A percentile compares a stretch with the other conserved stretches of the same genome.
phyloP scores from a whole-genome alignment of 2,329 filamentous ascomycete species.

The Fonsecaea pugnacius region DNA sequence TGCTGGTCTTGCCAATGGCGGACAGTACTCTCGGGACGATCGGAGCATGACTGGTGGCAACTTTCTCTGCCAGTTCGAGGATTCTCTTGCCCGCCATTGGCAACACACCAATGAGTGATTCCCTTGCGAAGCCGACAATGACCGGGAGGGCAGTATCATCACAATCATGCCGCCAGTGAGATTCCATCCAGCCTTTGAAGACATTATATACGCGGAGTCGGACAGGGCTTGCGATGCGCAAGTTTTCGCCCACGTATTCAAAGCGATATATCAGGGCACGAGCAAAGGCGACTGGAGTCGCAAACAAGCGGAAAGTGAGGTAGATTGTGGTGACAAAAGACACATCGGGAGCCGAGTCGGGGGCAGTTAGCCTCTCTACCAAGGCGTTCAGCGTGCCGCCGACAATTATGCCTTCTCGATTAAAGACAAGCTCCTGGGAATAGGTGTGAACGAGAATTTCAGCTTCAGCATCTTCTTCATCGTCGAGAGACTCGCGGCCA shows the following conservation, averaged over 20 bases:
- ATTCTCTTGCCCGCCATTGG: slow-evolving; percentile 81
- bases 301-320: slow-evolving; percentile 92
- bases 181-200: slow-evolving; percentile 97
- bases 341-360: slow-evolving; percentile 88
- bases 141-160: slow-evolving; percentile 76
- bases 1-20: slow-evolving; percentile 85
- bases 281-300: slow-evolving; percentile 76
- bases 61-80: slow-evolving; percentile 76
- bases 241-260: slow-evolving; percentile 82
- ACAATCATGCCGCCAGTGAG: slow-evolving; percentile 84
- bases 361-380: slow-evolving; percentile 90
- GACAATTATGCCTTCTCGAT: slow-evolving; percentile 92
- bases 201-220: slow-evolving; percentile 91
- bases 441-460: slow-evolving; percentile 94
- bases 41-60: slow-evolving; percentile 71
- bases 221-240: slow-evolving; percentile 76
- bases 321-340: slow-evolving; percentile 95
- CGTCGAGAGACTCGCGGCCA: slow-evolving; percentile 55
- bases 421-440: slow-evolving; percentile 87
- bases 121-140: slow-evolving; percentile 79
- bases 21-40: slow-evolving; percentile 82
- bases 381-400: slow-evolving; percentile 88
- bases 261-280: slow-evolving; percentile 86
- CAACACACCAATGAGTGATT: slow-evolving; percentile 68
- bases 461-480: slow-evolving; percentile 76